These are phyloP conservation scores for Xylaria flabelliformis DNA, from an alignment of 495 filamentous ascomycete genomes.

Conservation along the genomic window DNA sequence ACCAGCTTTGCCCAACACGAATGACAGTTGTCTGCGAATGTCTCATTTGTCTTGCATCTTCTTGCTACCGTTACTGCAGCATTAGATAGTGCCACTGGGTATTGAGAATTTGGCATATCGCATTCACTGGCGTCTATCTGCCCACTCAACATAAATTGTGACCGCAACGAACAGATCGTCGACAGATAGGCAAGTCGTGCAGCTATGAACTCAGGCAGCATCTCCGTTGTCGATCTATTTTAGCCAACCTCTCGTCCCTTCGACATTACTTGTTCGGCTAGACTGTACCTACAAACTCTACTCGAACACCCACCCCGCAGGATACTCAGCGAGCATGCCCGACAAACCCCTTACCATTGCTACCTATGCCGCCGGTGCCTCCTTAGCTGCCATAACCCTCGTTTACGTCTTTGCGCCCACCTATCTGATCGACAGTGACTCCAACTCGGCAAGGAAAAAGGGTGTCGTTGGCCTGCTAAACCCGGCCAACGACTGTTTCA, in stretches of 20 bases:
- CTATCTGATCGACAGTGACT: constrained; percentile 86
- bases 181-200: not conserved
- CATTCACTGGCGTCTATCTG: not conserved
- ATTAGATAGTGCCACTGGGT: not conserved
- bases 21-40: not conserved
- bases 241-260: constrained; percentile 2
- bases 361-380: constrained; percentile 93
- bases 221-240: not conserved
- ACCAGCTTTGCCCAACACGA: not conserved
- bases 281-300: not conserved
- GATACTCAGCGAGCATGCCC: constrained; percentile 66
- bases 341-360: constrained; percentile 86
- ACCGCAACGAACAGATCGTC: not conserved
- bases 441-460: constrained; percentile 74
- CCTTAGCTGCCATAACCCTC: constrained; percentile 91
- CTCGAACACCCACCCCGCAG: not conserved
- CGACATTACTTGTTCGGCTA: not conserved
- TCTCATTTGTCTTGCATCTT: not conserved
- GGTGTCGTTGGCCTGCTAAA: constrained; percentile 90
- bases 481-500: constrained; percentile 98
- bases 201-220: constrained; percentile 15
- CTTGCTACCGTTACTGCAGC: not conserved
- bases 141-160: not conserved
- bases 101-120: not conserved
- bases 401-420: constrained; percentile 98